phyloP scores from a whole-genome alignment of 805 yeast species.

The Candida vaughaniae region DNA sequence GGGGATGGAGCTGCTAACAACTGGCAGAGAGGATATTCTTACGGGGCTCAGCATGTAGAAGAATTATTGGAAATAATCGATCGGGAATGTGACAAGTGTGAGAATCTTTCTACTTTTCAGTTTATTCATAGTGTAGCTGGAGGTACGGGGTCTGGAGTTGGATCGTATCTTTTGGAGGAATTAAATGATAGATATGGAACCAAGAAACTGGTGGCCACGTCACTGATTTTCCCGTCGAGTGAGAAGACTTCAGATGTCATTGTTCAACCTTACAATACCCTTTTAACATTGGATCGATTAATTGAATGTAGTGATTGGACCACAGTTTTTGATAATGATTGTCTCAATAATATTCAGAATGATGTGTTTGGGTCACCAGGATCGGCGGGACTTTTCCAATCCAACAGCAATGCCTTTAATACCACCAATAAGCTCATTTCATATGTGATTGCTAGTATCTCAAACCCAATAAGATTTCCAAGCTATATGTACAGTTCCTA shows the following conservation, averaged over 20 bases:
- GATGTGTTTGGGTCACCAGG: slow-evolving; percentile 23
- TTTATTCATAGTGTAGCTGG: slow-evolving; percentile 95
- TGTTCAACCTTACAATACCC: slow-evolving; percentile 93
- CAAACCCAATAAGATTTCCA: slow-evolving; percentile 89
- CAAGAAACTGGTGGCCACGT: slow-evolving; percentile 80
- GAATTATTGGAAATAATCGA: slow-evolving; percentile 81
- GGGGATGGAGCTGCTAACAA: slow-evolving; percentile 96
- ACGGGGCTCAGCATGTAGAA: slow-evolving; percentile 68
- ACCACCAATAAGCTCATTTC: slow-evolving; percentile 86
- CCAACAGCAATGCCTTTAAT: slow-evolving; percentile 56
- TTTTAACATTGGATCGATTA: slow-evolving; percentile 76
- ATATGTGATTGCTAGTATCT: slow-evolving; percentile 76
- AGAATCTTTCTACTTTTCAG: slow-evolving; percentile 87
- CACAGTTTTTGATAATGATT: slow-evolving; percentile 88
- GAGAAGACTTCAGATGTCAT: slow-evolving; percentile 89
- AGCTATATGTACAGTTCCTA: slow-evolving; percentile 85
- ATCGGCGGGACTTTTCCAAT: slow-evolving; percentile 1
- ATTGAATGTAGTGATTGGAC: slow-evolving; percentile 84
- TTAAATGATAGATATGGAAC: slow-evolving; percentile 74
- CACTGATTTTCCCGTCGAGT: slow-evolving; percentile 80
- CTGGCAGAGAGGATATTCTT: slow-evolving; percentile 88
- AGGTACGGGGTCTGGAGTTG: slow-evolving; percentile 97
- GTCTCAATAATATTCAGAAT: slow-evolving; percentile 71
- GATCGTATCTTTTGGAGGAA: slow-evolving; percentile 75
- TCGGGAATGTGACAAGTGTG: slow-evolving; percentile 87